Evolutionary conservation across 2,329 filamentous ascomycete species (phyloP).

Genomic region (Tolypocladium capitatum): DNA sequence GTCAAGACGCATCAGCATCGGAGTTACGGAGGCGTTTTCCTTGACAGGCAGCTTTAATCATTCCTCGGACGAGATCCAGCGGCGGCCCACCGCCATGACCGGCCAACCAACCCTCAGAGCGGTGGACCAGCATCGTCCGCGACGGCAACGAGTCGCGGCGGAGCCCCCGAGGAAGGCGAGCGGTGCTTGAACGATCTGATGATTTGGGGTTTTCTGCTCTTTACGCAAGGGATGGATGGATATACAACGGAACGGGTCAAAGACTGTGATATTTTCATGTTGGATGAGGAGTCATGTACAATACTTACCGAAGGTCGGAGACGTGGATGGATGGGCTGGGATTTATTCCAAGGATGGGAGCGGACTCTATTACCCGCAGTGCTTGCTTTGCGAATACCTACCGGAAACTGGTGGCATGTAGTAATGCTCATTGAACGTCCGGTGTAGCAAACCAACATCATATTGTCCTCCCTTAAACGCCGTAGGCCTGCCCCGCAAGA

Average conservation of each 20-base stretch:
- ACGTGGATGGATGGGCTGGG: neutral
- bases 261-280: slow-evolving; percentile 1
- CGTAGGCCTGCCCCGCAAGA: neutral
- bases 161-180: neutral
- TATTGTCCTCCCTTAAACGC: neutral
- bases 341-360: neutral
- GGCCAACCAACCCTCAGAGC: too few relatives aligned
- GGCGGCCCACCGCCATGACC: neutral
- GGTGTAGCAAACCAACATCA: neutral
- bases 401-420: neutral
- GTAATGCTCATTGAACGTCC: neutral
- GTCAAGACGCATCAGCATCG: slow-evolving; percentile 19
- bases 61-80: neutral
- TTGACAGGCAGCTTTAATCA: neutral
- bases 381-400: neutral
- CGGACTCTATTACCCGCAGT: neutral
- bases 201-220: too few relatives aligned
- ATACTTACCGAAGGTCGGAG: neutral
- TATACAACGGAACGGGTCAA: neutral
- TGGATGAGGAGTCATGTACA: slow-evolving; percentile 3
- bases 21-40: slow-evolving; percentile 16
- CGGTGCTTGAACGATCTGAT: neutral
- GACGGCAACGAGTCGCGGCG: neutral
- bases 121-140: neutral
- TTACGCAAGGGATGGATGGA: neutral